Evolutionary conservation across 805 yeast genomes (phyloP).

Genomic region (Cyberlindnera saturnus): DNA sequence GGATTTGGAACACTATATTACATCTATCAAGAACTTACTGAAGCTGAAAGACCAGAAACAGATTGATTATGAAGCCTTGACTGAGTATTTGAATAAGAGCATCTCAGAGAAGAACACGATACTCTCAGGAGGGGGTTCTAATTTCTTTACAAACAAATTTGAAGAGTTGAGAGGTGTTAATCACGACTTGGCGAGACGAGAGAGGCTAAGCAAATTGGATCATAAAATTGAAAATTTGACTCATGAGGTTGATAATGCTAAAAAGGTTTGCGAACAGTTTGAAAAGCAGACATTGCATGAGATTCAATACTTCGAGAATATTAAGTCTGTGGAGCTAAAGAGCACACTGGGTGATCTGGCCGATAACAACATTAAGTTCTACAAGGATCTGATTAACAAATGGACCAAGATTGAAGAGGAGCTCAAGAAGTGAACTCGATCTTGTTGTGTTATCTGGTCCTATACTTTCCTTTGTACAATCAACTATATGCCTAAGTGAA

Average conservation of each 20-base stretch:
- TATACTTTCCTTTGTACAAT: background rate
- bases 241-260: conserved; percentile 46
- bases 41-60: conserved; percentile 87
- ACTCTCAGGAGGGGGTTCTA: conserved; percentile 45
- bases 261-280: conserved; percentile 43
- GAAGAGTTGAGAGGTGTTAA: conserved; percentile 61
- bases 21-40: conserved; percentile 58
- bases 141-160: conserved; percentile 48
- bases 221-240: conserved; percentile 41
- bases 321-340: conserved; percentile 73
- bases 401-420: conserved; percentile 57
- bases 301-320: conserved; percentile 64
- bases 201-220: conserved; percentile 45
- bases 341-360: conserved; percentile 66
- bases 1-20: conserved; percentile 80
- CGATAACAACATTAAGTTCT: conserved; percentile 70
- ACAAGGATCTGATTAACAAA: conserved; percentile 56
- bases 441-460: background rate
- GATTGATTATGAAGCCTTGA: conserved; percentile 81
- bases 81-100: conserved; percentile 71
- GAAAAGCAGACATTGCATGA: conserved; percentile 54
- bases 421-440: conserved; percentile 15
- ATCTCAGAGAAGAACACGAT: conserved; percentile 55
- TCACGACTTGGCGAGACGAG: conserved; percentile 49
- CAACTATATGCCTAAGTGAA: background rate